Evolutionary conservation across 495 filamentous ascomycete species (phyloP), one percentile per base, ranked within the genome.

Genomic region (Cenococcum geophilum): DNA sequence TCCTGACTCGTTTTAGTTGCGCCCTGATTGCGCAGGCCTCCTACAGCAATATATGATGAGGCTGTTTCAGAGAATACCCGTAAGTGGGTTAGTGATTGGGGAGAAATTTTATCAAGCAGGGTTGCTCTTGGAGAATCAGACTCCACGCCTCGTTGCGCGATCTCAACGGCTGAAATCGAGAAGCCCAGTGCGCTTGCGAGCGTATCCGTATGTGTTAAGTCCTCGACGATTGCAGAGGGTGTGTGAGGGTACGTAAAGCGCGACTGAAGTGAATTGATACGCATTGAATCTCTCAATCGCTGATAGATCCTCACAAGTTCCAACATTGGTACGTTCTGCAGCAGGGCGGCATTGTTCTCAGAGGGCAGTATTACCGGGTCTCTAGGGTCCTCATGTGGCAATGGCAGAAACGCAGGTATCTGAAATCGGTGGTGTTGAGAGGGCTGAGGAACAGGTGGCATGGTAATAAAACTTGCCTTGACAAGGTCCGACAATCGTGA

Each of bases 91-190:
- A 98, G 73, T 1, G 83, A 79, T 68, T 95, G 81, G 42, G 89
- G 82, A 0, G 92, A 84, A 27, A 97, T 88, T 66, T 86, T 91
- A 61, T 92, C 88, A n/a, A 97, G 69, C 35, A 97, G 75, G 0
- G 87, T 92, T 66, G 79, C 78, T 20, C 59, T 61, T 14, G 88
- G 88, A 36, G 83, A 82, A 43, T 89, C 83, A 4, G 88, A 86
- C 59, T 89, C 86, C 1, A 91, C 76, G 14, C 95, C 93, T 55
- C 93, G 87, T 69, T 96, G 92, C 48, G 90, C 84, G 59, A 99
- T 97, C 72, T 99, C 93, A 5, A 88, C 84, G 0, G 90, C 85
- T 1, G 92, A 83, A 54, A 99, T 92, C n/a, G 92, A 91, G 73
- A 81, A 89, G 0, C 91, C 93, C 18, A 97, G 84, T 45, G 85